Evolutionary conservation across 2,329 filamentous ascomycete species (phyloP), one percentile per base, ranked within the genome.

Genomic region (Aureobasidium sp.): DNA sequence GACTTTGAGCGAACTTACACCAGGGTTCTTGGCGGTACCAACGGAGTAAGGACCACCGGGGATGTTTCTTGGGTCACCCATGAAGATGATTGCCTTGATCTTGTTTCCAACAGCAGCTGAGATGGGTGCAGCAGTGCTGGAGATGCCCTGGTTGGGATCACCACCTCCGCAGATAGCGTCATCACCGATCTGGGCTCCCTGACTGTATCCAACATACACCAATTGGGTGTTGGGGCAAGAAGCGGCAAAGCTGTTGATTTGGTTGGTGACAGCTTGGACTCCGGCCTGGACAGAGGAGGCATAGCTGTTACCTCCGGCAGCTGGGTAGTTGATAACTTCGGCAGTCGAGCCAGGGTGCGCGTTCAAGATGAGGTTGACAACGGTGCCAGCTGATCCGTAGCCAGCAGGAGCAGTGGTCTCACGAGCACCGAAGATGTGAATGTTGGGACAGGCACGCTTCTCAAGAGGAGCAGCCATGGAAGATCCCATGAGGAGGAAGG

Each of bases 141-240:
- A 69, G 56, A 82, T 71, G 62, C 79, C 79, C 46, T 74, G 69
- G 59, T 79, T 79, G 5, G 73, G 70, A 63, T 81, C 81, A 5
- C 77, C 77, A 32, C 83, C 84, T 15, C 84, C 84, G 67, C 84
- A 86, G 44, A 86, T 73, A 7, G 83, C 84, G 66, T 84, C 82
- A 66, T 87, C 84, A 71, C 84, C 81, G 66, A 87, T 86, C 73
- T 87, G 82, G 46, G 80, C 83, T 50, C 84, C 84, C 79, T 85
- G 84, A 8, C 82, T 85, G 71, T 87, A 87, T 39, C 84, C 85
- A 41, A 87, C 81, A 36, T 87, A 72, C 6, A 87, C 82, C 37
- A 87, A 75, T 69, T 84, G 74, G 6, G 83, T 82, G 67, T 71
- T 73, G 10, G 85, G 84, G 68, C 84, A 87, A 68, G 77, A 75